Conservation (phyloP, 345 rosid species). For the Alliaria petiolata region DNA sequence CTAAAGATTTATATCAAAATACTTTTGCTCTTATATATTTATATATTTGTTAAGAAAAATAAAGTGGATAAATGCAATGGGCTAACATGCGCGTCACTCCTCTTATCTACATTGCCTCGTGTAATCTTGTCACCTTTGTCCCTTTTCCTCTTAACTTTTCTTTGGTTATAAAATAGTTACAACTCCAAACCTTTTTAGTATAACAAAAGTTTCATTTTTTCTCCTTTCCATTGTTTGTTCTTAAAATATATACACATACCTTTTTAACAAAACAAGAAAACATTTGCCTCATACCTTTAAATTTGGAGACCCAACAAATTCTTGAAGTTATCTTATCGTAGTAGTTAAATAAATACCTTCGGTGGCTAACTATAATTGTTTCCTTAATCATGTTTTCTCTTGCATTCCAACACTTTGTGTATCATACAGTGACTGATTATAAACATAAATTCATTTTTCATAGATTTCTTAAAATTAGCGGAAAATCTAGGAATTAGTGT, state of each 20-base stretch:
- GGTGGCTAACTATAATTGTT: neutral
- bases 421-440: neutral
- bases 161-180: neutral
- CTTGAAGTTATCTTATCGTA: neutral
- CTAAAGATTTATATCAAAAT: too few species aligned
- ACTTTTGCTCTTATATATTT: neutral
- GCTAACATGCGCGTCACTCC: conserved; percentile 9
- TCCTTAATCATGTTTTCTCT: neutral
- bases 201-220: conserved; percentile 5
- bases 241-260: neutral
- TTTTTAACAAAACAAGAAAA: neutral
- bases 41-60: neutral
- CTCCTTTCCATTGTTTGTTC: neutral
- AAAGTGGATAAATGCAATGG: neutral
- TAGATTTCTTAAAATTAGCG: too few species aligned
- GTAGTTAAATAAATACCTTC: neutral
- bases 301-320: neutral
- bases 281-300: neutral
- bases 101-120: neutral
- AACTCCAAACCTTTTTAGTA: neutral
- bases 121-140: conserved; percentile 31
- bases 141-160: conserved; percentile 2
- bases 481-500: too few species aligned
- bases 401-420: neutral
- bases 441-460: too few species aligned